Evolutionary conservation across 306 rosid species (phyloP), one percentile per base, ranked within the genome.

Genomic region (Elaeagnus macrophylla): DNA sequence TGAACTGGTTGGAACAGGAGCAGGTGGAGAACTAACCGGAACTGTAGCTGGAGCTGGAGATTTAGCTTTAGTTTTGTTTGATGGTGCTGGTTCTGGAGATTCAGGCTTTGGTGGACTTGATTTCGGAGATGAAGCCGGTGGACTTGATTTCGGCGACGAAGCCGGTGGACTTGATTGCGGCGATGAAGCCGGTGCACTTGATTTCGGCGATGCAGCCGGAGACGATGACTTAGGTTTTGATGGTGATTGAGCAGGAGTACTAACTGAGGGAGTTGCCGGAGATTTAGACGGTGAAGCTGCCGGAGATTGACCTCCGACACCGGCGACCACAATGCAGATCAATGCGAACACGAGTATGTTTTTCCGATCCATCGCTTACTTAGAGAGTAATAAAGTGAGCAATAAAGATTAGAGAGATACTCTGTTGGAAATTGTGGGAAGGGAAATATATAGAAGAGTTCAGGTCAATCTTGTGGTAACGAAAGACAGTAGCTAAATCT

Each of bases 251-350:
- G 76, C 69, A 0, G 95, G 91, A 4, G 89, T 10, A 0, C 67
- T 16, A 0, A 79, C 60, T 0, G 70, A 61, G 0, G 82, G 79
- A 7, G 84, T 12, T 0, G 88, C 55, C 0, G 32, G 32, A 25
- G 32, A 25, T 25, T 25, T 25, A 2, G 32, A 25, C 32, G 97
- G 97, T 0, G 97, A 71, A 0, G 88, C 48, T 0, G 83, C 57
- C 3, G 97, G 97, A 7, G 96, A 64, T 35, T 86, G 89, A n/a
- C 83, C 97, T 46, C 95, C 94, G 75, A 84, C 96, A n/a, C 81
- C 79, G 58, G 91, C 80, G 47, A 80, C 56, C 43, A 86, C 74
- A 77, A 86, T 75, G 87, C 82, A 77, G 79, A 84, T 54, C 47
- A 91, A 56, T 40, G 90, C 83, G 59, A 91, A 59, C 0, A 81